Percentiles rank a stretch among this genome's conserved stretches.
phyloP scores from a whole-genome alignment of 108 stramenopile genomes.

The Aurantiochytrium sp. region DNA sequence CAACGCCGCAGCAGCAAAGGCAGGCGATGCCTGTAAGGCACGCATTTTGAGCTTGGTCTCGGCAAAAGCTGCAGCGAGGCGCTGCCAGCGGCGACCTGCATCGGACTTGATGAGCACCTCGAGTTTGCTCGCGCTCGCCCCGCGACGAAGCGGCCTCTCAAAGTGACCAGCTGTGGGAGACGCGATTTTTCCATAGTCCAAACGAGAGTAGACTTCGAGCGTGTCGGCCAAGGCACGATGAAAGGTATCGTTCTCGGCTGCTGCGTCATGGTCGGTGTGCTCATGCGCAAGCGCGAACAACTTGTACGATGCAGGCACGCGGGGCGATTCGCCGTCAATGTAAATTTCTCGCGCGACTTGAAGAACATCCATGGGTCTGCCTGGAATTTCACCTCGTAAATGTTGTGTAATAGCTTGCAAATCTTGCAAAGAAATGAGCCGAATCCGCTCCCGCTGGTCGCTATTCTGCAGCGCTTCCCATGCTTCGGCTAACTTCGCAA shows the following conservation, averaged over 20 bases:
- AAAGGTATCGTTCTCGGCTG: too few species aligned
- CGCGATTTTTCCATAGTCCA: too few species aligned
- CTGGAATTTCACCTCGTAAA: not conserved
- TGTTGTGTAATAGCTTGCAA: not conserved
- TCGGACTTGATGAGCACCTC: not conserved
- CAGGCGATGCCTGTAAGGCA: too few species aligned
- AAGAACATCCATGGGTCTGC: not conserved
- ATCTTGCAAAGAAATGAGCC: not conserved
- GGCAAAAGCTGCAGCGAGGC: not conserved
- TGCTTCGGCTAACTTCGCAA: not conserved
- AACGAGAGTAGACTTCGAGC: too few species aligned
- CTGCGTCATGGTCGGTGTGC: too few species aligned
- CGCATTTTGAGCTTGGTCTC: not conserved
- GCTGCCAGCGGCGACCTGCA: not conserved
- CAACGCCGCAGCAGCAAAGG: not conserved
- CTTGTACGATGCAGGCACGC: not conserved
- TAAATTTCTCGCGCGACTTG: not conserved
- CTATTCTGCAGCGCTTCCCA: not conserved
- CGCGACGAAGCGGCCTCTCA: not conserved
- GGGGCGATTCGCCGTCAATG: not conserved
- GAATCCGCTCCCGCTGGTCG: not conserved
- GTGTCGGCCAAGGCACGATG: too few species aligned
- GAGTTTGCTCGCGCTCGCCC: not conserved
- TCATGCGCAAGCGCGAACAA: not conserved
- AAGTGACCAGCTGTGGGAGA: not conserved